Conservation (phyloP, 805 yeast species). For the Ogataea populi-albae region DNA sequence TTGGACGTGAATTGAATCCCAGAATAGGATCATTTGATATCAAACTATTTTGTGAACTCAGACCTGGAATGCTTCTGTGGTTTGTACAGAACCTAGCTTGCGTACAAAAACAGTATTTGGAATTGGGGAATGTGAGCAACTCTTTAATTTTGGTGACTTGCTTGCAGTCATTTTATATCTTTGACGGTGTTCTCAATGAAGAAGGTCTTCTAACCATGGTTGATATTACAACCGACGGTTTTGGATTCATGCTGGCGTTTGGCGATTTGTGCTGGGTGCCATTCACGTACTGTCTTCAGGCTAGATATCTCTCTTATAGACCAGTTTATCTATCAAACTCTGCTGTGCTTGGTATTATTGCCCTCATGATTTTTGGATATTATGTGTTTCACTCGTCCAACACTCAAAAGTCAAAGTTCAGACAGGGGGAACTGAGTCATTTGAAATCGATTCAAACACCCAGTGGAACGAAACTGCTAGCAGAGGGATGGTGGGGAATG, state of each 20-base stretch:
- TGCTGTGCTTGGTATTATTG: conserved; percentile 39
- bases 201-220: conserved; percentile 90
- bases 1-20: conserved; percentile 95
- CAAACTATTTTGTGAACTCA: conserved; percentile 86
- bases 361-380: conserved; percentile 56
- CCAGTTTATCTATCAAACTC: conserved; percentile 51
- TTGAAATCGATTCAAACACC: conserved; percentile 68
- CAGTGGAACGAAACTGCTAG: conserved; percentile 74
- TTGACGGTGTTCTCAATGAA: conserved; percentile 92
- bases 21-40: conserved; percentile 82
- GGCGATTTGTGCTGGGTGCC: conserved; percentile 95
- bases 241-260: conserved; percentile 93
- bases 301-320: conserved; percentile 72
- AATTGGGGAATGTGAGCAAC: conserved; percentile 58
- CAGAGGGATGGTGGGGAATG: conserved; percentile 94
- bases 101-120: conserved; percentile 73
- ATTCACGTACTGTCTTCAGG: conserved; percentile 82
- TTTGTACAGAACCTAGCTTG: conserved; percentile 71
- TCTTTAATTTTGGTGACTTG: conserved; percentile 67
- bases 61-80: conserved; percentile 94
- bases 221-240: conserved; percentile 94
- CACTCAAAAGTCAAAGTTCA: conserved; percentile 79
- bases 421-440: conserved; percentile 68
- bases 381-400: conserved; percentile 83
- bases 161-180: conserved; percentile 76